Percentiles rank a stretch among this genome's conserved stretches.
phyloP scores from a whole-genome alignment of 768 basidiomycete genomes.

The Solioccasus polychromus region DNA sequence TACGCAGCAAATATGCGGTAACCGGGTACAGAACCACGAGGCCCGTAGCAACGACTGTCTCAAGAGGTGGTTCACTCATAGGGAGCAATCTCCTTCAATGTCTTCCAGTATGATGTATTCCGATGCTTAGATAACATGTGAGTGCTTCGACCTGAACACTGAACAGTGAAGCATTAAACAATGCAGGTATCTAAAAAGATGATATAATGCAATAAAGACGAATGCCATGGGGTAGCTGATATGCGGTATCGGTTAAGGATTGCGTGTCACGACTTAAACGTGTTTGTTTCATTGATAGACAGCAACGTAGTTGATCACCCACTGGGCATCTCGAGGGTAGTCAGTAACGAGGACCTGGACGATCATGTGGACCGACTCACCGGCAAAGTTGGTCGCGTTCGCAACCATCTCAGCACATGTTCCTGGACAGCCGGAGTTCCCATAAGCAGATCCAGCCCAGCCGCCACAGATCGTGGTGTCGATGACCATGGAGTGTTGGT shows the following conservation, averaged over 20 bases:
- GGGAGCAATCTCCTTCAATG: too few species aligned
- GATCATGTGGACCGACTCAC: constrained; percentile 26
- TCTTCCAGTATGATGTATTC: not conserved
- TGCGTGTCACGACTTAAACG: too few species aligned
- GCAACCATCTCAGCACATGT: constrained; percentile 48
- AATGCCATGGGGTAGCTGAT: not conserved
- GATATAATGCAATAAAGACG: not conserved
- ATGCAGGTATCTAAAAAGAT: not conserved
- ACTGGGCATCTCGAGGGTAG: constrained; percentile 43
- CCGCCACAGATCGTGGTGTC: constrained; percentile 35
- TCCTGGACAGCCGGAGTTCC: constrained; percentile 36
- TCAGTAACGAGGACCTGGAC: constrained; percentile 4
- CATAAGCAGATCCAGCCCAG: constrained; percentile 28
- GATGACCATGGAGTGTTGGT: constrained; percentile 47
- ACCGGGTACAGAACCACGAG: too few species aligned
- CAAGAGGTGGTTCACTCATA: too few species aligned
- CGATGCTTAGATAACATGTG: not conserved
- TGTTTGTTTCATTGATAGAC: constrained; percentile 46
- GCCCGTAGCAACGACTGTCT: too few species aligned
- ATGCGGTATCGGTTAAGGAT: not conserved
- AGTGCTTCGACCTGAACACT: constrained; percentile 7
- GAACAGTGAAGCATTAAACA: constrained; percentile 5
- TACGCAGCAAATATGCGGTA: too few species aligned
- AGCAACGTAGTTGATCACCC: constrained; percentile 56
- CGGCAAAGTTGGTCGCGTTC: constrained; percentile 53